phyloP scores from a whole-genome alignment of 371 early-diverging fungal genomes.

The Syncephalis fuscata region DNA sequence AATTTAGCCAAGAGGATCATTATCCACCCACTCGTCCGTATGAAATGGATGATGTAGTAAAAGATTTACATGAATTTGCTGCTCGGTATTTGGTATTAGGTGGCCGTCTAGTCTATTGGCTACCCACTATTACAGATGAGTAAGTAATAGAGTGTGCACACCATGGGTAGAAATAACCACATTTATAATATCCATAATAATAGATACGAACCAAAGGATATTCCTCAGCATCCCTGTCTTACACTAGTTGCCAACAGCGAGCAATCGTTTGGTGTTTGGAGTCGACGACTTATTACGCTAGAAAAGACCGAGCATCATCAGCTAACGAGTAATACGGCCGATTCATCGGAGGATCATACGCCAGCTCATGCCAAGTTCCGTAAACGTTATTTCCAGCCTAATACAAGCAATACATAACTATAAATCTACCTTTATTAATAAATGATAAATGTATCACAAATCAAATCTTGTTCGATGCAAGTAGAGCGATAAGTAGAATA shows the following conservation, averaged over 20 bases:
- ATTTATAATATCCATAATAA: neutral
- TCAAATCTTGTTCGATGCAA: too few relatives aligned
- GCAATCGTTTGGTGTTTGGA: constrained; percentile 88
- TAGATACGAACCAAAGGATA: constrained; percentile 51
- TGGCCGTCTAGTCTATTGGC: constrained; percentile 91
- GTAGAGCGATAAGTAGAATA: too few relatives aligned
- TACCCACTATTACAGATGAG: constrained; percentile 82
- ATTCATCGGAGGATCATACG: too few relatives aligned
- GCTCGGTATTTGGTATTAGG: constrained; percentile 59
- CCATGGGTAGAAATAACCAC: neutral
- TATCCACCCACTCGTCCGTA: constrained; percentile 87
- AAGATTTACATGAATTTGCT: constrained; percentile 73
- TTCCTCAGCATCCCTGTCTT: constrained; percentile 75
- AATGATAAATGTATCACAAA: too few relatives aligned
- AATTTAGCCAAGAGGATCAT: constrained; percentile 35
- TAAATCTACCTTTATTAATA: too few relatives aligned
- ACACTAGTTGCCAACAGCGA: constrained; percentile 70
- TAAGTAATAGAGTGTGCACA: constrained; percentile 10
- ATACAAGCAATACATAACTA: too few relatives aligned
- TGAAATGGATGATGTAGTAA: constrained; percentile 78
- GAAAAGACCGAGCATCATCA: constrained; percentile 57
- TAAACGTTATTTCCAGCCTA: too few relatives aligned
- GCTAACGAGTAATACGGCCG: too few relatives aligned
- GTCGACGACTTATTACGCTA: constrained; percentile 86
- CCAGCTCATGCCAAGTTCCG: too few relatives aligned